Percentiles rank a stretch among this genome's conserved stretches.
phyloP scores from a whole-genome alignment of 257 asterid species.

The Lycium barbarum region DNA sequence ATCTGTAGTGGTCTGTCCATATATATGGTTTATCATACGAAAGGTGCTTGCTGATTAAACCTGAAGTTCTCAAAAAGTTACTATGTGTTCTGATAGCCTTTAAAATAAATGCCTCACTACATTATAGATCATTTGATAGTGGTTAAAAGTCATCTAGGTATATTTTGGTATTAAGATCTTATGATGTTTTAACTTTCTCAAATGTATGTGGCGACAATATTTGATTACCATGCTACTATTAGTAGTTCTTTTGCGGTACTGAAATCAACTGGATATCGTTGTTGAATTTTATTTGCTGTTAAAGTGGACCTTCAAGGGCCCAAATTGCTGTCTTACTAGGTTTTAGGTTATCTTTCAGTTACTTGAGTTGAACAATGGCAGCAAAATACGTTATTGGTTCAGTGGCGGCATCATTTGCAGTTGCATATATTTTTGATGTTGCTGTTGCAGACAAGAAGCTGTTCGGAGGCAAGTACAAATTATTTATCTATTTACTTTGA shows the following conservation, averaged over 20 bases:
- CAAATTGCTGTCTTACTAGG: not conserved
- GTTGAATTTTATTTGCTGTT: not conserved
- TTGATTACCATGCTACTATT: not conserved
- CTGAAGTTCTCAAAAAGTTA: not conserved
- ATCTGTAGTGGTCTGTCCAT: not conserved
- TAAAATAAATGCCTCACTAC: not conserved
- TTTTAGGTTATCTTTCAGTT: constrained; percentile 27
- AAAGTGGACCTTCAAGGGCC: not conserved
- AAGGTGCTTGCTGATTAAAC: not conserved
- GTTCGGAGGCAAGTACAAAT: constrained; percentile 38
- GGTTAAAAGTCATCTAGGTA: no score
- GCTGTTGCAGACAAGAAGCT: constrained; percentile 44
- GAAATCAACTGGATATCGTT: not conserved
- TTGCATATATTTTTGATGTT: constrained; percentile 45
- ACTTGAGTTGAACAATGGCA: constrained; percentile 41
- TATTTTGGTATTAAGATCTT: not conserved
- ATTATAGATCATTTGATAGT: not conserved
- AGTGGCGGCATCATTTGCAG: constrained; percentile 43
- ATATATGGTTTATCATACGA: not conserved
- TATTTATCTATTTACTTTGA: not conserved
- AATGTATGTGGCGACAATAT: not conserved
- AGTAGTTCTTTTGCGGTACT: not conserved
- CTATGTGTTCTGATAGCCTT: not conserved
- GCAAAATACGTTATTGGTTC: constrained; percentile 39
- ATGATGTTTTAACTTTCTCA: not conserved